Evolutionary conservation across 202 grass and related monocot species (phyloP).

Genomic region (Hordeum pubiflorum): DNA sequence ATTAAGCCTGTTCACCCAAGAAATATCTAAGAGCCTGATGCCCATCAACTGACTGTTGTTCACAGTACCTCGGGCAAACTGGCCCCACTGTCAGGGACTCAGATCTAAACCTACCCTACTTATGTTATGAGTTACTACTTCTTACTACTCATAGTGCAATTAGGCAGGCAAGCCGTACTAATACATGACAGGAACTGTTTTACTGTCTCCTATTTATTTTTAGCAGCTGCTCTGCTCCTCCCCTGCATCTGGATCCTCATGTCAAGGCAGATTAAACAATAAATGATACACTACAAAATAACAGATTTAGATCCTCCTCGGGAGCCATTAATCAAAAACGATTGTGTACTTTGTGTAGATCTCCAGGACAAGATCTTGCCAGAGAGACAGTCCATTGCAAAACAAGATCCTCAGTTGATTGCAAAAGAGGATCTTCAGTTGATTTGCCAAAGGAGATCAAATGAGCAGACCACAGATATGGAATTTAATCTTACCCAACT

Average conservation of each 20-base stretch:
- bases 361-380: slow-evolving; percentile 26
- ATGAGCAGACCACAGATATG: neutral
- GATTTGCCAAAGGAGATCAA: neutral
- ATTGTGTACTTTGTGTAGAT: slow-evolving; percentile 18
- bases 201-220: neutral
- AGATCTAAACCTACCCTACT: neutral
- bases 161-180: neutral
- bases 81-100: neutral
- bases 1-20: neutral
- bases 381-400: neutral
- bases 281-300: neutral
- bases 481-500: neutral
- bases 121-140: neutral
- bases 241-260: slow-evolving; percentile 17
- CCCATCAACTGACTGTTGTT: neutral
- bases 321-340: neutral
- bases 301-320: slow-evolving; percentile 6
- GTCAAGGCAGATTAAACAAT: neutral
- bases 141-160: neutral
- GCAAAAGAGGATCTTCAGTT: neutral
- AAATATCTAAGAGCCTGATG: neutral
- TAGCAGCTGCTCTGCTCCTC: neutral
- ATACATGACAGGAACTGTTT: neutral
- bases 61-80: neutral
- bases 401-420: slow-evolving; percentile 3